A percentile compares a stretch with the other conserved stretches of the same genome.
Evolutionary conservation across 805 yeast genomes (phyloP).

Genomic region (Teunomyces barrocoloradensis): DNA sequence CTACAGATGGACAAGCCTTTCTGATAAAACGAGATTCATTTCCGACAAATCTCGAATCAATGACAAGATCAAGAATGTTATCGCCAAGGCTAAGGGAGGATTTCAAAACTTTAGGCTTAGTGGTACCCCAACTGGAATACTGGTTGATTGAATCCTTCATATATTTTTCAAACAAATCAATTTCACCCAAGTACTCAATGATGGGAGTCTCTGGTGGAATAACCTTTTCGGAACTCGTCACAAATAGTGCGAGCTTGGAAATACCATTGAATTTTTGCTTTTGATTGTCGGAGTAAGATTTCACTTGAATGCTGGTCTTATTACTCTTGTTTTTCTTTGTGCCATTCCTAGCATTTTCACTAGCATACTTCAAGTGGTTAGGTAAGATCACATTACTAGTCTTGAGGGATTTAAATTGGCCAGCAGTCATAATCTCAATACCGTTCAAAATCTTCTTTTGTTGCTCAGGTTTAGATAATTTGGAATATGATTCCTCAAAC

Average conservation of each 20-base stretch:
- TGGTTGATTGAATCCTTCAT: constrained; percentile 68
- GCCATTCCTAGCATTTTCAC: constrained; percentile 32
- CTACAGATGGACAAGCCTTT: constrained; percentile 58
- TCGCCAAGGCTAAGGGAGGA: constrained; percentile 12
- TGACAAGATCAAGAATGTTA: constrained; percentile 55
- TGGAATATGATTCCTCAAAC: constrained; percentile 10
- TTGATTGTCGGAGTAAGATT: constrained; percentile 55
- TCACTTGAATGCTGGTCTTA: constrained; percentile 45
- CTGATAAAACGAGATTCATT: constrained; percentile 73
- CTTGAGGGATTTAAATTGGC: constrained; percentile 28
- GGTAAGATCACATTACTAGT: constrained; percentile 33
- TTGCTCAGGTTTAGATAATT: constrained; percentile 7
- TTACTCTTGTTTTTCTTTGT: constrained; percentile 19
- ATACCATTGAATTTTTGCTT: constrained; percentile 66
- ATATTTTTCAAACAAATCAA: constrained; percentile 65
- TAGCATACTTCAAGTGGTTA: constrained; percentile 27
- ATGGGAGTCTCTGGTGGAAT: constrained; percentile 51
- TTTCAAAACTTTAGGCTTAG: constrained; percentile 41
- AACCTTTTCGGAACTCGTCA: constrained; percentile 16
- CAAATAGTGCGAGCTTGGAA: constrained; percentile 62
- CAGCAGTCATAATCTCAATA: constrained; percentile 20
- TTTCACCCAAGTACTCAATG: constrained; percentile 68
- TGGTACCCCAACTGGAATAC: constrained; percentile 71
- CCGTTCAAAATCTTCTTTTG: constrained; percentile 4
- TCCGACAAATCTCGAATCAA: constrained; percentile 81